phyloP scores from a whole-genome alignment of 257 asterid species.

The Solanum etuberosum region DNA sequence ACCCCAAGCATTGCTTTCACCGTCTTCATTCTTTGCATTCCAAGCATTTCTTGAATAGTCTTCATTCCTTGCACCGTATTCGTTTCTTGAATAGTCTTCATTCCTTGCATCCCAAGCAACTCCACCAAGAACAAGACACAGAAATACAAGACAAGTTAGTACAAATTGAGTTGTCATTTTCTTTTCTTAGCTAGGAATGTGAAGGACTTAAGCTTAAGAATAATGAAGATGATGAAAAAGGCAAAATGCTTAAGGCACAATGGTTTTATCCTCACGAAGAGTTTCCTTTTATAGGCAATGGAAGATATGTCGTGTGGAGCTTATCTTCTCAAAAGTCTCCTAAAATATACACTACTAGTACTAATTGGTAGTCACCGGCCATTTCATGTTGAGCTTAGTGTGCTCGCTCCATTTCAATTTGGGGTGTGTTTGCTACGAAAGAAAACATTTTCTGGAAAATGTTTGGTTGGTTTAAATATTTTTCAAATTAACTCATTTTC shows the following conservation, averaged over 20 bases:
- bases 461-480: too few relatives aligned
- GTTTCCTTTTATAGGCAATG: not conserved
- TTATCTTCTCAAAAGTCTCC: not conserved
- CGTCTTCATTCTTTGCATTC: too few relatives aligned
- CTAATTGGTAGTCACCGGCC: too few relatives aligned
- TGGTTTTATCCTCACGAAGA: not conserved
- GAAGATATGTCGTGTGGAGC: not conserved
- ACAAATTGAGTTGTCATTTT: not conserved
- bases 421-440: too few relatives aligned
- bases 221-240: not conserved
- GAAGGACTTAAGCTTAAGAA: not conserved
- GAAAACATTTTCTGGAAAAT: too few relatives aligned
- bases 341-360: not conserved
- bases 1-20: not conserved
- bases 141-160: not conserved
- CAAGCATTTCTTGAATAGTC: too few relatives aligned
- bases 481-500: too few relatives aligned
- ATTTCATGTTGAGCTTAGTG: not conserved
- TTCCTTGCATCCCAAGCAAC: not conserved
- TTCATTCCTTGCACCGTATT: too few relatives aligned
- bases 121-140: not conserved
- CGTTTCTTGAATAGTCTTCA: not conserved
- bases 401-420: too few relatives aligned
- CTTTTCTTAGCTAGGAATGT: not conserved
- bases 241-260: not conserved